Evolutionary conservation across 768 basidiomycete genomes (phyloP).

Genomic region (Neoboletus brunneissimus): DNA sequence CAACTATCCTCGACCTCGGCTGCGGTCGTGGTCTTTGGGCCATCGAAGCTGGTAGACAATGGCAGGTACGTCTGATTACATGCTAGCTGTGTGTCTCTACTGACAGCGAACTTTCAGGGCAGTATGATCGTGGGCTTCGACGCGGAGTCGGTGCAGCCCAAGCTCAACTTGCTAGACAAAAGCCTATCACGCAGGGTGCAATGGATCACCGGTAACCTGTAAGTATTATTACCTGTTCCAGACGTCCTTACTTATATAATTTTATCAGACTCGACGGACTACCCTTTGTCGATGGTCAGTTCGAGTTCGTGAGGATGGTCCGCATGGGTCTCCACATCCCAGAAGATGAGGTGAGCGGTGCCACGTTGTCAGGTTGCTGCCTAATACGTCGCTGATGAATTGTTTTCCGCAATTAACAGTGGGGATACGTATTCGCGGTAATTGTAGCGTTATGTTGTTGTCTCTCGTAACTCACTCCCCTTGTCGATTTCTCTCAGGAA

Average conservation of each 20-base stretch:
- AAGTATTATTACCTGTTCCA: constrained; percentile 40
- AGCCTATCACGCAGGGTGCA: constrained; percentile 48
- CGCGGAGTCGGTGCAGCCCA: constrained; percentile 52
- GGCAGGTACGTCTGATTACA: constrained; percentile 47
- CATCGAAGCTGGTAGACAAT: constrained; percentile 62
- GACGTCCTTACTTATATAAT: constrained; percentile 6
- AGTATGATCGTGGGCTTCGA: constrained; percentile 62
- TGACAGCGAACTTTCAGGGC: constrained; percentile 35
- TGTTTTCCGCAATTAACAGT: constrained; percentile 37
- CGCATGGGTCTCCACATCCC: constrained; percentile 67
- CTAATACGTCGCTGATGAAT: constrained; percentile 13
- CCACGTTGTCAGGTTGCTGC: background rate
- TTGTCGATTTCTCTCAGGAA: constrained; percentile 44
- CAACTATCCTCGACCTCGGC: constrained; percentile 61
- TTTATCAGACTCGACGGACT: constrained; percentile 57
- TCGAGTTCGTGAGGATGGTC: constrained; percentile 65
- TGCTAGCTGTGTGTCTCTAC: background rate
- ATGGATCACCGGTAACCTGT: constrained; percentile 75
- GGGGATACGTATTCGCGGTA: constrained; percentile 67
- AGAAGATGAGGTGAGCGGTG: constrained; percentile 58
- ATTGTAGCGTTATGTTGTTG: constrained; percentile 12
- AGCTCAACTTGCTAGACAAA: constrained; percentile 34
- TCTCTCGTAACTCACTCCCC: constrained; percentile 14
- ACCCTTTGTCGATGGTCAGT: constrained; percentile 54
- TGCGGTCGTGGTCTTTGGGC: constrained; percentile 73